Conservation (phyloP, 257 asterid species). For the Nemophila menziesii region DNA sequence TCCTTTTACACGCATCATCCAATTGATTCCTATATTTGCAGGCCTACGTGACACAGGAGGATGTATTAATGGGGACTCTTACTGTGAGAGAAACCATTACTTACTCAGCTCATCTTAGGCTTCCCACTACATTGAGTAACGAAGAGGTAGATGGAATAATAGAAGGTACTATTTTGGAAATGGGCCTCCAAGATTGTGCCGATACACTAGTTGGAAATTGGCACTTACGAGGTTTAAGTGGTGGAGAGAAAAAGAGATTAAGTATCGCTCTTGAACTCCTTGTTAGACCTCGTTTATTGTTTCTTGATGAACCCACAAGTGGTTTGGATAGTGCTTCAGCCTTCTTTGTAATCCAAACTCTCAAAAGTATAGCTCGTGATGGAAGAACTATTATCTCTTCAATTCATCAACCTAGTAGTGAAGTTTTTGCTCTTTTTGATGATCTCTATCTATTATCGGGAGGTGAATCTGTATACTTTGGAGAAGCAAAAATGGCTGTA, state of each 20-base stretch:
- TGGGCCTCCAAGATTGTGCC: slow-evolving; percentile 85
- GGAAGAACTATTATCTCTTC: slow-evolving; percentile 92
- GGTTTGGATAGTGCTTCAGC: slow-evolving; percentile 97
- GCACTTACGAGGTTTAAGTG: slow-evolving; percentile 87
- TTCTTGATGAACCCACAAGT: slow-evolving; percentile 92
- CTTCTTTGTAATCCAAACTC: slow-evolving; percentile 76
- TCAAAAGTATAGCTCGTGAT: slow-evolving; percentile 76
- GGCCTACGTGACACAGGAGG: slow-evolving; percentile 98
- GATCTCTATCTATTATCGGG: slow-evolving; percentile 81
- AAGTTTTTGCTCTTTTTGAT: slow-evolving; percentile 81
- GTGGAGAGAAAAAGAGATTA: slow-evolving; percentile 84
- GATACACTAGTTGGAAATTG: slow-evolving; percentile 69
- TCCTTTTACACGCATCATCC: no score
- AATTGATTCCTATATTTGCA: slow-evolving; percentile 16
- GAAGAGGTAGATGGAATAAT: slow-evolving; percentile 40
- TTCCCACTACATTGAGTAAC: slow-evolving; percentile 47
- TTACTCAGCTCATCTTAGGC: slow-evolving; percentile 75
- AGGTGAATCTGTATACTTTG: slow-evolving; percentile 77
- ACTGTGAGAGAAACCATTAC: slow-evolving; percentile 73
- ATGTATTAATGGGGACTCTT: slow-evolving; percentile 72
- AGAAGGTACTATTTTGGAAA: slow-evolving; percentile 71
- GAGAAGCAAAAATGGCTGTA: slow-evolving; percentile 67
- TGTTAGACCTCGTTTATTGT: slow-evolving; percentile 62
- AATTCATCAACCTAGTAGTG: slow-evolving; percentile 93
- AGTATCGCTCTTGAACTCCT: slow-evolving; percentile 89